Evolutionary conservation across 805 yeast genomes (phyloP), one percentile per base, ranked within the genome.

Genomic region (Candida golubevii): DNA sequence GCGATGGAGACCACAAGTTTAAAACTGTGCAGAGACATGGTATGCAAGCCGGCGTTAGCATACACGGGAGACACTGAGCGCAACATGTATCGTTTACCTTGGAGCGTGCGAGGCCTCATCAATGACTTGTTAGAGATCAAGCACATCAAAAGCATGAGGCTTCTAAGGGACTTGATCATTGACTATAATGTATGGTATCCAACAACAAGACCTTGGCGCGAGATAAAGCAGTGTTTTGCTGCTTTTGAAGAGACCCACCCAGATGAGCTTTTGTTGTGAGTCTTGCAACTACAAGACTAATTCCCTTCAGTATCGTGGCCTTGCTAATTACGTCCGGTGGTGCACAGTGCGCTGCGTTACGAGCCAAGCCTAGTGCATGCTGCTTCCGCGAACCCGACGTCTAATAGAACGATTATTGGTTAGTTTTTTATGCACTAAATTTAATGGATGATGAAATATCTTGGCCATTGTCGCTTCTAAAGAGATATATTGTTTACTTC

Each of bases 1-100:
- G 52, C 63, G 9, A 47, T 69, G 41, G 75, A 69, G 40, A 67
- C 74, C 8, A 71, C 74, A 13, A 58, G 54, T 39, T 53, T 68
- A 6, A 47, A 39, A 35, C 27, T 33, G 28, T 46, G 40, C 27
- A 47, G 44, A 27, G 23, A 13, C 29, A 44, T 42, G 18, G 26
- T 30, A 15, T 39, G 35, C 23, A 39, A 36, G 14, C 36, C 26
- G 8, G 5, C 6, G 4, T 29, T 38, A 8, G 28, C 35, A 13
- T 11, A 35, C 28, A 33, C 29, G 8, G 42, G 41, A 8, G 49
- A 43, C 11, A 15, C 31, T 18, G 55, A 51, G 33, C 41, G 43
- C 13, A 59, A 55, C 37, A 44, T 60, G 44, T 65, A 55, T 46
- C 55, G 58, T 33, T 38, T 71, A 18, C 73, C 76, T 3, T 70